Evolutionary conservation across 306 rosid genomes (phyloP), one percentile per base, ranked within the genome.

Genomic region (Malus domestica): DNA sequence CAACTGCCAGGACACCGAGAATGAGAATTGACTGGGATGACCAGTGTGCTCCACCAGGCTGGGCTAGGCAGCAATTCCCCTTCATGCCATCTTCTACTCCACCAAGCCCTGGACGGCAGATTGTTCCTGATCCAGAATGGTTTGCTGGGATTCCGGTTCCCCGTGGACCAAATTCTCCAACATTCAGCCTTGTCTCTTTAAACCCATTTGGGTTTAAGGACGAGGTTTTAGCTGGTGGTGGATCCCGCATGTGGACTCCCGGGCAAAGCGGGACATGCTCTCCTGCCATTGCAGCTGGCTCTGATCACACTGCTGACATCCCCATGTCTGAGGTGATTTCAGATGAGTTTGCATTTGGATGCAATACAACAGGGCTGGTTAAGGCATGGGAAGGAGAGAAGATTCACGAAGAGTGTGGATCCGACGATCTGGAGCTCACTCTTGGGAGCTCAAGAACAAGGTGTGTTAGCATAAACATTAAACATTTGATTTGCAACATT

Each of bases 181-280:
- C 98, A 75, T 91, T 91, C 76, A 91, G 91, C 79, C 86, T 91
- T 59, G 94, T 93, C 45, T 78, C 96, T 66, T 58, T 92, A 6
- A 91, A 93, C 78, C 98, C 97, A 35, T 88, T 93, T 83, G 97
- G 93, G 66, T 84, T 91, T 76, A 86, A 81, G 76, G 98, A 93
- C 25, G 93, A 91, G 71, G 86, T 81, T 76, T 74, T 76, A 70
- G 81, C 82, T 54, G 90, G 89, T 68, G 80, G 88, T 40, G 91
- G 96, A 23, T 91, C 96, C 70, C 83, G 85, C 69, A 87, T 88
- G 97, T 91, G 97, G 93, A 88, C 93, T 67, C 97, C 97, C 44
- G 97, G 96, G 40, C 96, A 87, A 80, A 93, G 98, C 77, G 97
- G 96, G 79, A 86, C 98, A 42, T 91, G 97, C 78, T 93, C 98